Conservation (phyloP, 495 filamentous ascomycete species). For the Penicillium waksmanii region DNA sequence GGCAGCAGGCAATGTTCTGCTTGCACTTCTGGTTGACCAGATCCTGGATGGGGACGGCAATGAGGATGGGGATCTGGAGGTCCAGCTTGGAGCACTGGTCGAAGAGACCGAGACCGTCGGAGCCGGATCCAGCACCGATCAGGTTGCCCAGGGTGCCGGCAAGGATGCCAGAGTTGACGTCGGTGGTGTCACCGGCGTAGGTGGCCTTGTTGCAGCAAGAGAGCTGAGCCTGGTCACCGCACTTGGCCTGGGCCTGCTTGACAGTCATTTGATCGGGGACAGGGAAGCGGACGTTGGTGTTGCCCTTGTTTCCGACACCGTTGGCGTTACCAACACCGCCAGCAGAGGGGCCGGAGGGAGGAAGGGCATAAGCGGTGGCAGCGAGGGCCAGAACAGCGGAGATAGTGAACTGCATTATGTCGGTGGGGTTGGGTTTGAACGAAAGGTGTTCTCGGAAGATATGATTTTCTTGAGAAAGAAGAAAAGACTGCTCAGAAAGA, state of each 20-base stretch:
- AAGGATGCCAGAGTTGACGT: slow-evolving; percentile 32
- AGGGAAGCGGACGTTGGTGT: slow-evolving; percentile 34
- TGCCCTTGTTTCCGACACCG: slow-evolving; percentile 25
- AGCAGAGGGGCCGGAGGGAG: slow-evolving; percentile 16
- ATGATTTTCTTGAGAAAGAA: slow-evolving; percentile 17
- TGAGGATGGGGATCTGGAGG: slow-evolving; percentile 32
- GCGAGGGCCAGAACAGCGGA: slow-evolving; percentile 29
- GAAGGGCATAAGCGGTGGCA: slow-evolving; percentile 25
- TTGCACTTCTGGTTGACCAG: slow-evolving; percentile 55
- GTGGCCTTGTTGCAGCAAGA: slow-evolving; percentile 52
- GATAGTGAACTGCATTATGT: slow-evolving; percentile 41
- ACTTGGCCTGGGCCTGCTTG: slow-evolving; percentile 51
- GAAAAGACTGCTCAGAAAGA: slow-evolving; percentile 36
- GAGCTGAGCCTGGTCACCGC: slow-evolving; percentile 53
- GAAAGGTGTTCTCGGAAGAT: slow-evolving; percentile 35
- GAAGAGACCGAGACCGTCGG: slow-evolving; percentile 41
- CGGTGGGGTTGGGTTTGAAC: slow-evolving; percentile 42
- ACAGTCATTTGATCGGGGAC: slow-evolving; percentile 48
- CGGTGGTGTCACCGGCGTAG: slow-evolving; percentile 50
- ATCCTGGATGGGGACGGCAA: slow-evolving; percentile 44
- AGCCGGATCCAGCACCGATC: slow-evolving; percentile 38
- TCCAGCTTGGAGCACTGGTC: slow-evolving; percentile 47
- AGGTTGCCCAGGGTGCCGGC: slow-evolving; percentile 36
- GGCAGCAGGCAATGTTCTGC: slow-evolving; percentile 58
- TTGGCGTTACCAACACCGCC: slow-evolving; percentile 29